Conservation (phyloP, 345 rosid species). For the Eucalyptus pauciflora region DNA sequence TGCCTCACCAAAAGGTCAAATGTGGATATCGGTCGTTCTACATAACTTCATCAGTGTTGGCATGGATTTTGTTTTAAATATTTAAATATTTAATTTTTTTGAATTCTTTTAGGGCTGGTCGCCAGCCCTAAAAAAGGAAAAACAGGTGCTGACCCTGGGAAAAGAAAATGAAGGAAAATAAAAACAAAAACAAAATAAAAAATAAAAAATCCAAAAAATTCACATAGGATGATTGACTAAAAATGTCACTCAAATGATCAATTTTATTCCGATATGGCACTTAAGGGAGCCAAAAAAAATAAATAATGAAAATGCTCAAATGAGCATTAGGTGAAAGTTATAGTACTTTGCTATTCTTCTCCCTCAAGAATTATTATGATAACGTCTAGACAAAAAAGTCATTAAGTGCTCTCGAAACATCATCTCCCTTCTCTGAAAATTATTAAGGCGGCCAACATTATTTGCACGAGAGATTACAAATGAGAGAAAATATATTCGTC, state of each 20-base stretch:
- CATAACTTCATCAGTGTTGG: accelerated
- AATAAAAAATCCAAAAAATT: too few relatives aligned
- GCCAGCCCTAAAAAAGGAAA: not conserved
- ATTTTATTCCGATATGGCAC: not conserved
- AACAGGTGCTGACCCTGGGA: accelerated
- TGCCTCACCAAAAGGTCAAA: accelerated
- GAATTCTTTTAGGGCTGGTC: too few relatives aligned
- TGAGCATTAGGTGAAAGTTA: not conserved
- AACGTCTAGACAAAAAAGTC: not conserved
- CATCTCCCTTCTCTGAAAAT: too few relatives aligned
- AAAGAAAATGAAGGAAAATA: not conserved
- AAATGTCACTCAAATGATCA: not conserved
- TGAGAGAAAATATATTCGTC: not conserved
- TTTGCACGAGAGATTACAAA: not conserved
- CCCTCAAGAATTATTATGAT: not conserved
- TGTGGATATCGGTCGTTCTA: too few relatives aligned
- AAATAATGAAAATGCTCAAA: not conserved
- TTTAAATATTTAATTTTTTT: too few relatives aligned
- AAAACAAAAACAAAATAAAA: too few relatives aligned
- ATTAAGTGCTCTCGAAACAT: not conserved
- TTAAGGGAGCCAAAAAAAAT: too few relatives aligned
- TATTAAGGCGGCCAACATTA: too few relatives aligned
- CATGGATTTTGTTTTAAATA: too few relatives aligned
- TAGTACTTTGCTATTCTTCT: too few relatives aligned
- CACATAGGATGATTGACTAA: too few relatives aligned